phyloP scores from a whole-genome alignment of 169 alveolate species.

The Theileria parva region DNA sequence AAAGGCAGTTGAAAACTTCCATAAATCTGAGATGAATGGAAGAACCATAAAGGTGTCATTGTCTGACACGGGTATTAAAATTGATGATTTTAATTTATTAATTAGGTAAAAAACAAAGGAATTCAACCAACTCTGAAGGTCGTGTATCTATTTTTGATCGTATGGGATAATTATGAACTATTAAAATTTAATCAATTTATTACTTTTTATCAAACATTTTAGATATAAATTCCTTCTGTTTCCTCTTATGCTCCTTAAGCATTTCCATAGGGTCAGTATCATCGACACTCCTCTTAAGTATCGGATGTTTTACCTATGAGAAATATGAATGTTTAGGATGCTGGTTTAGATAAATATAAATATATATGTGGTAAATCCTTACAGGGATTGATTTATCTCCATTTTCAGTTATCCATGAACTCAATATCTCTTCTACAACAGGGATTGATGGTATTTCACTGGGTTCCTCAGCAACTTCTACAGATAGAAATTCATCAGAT shows the following conservation, averaged over 20 bases:
- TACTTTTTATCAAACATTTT: slow-evolving; percentile 30
- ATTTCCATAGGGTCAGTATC: slow-evolving; percentile 43
- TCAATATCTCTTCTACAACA: slow-evolving; percentile 1
- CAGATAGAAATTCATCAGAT: neutral
- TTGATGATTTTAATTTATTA: neutral
- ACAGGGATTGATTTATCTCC: neutral
- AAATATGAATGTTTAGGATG: too few species aligned
- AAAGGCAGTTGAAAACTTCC: slow-evolving; percentile 12
- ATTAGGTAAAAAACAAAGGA: slow-evolving; percentile 1
- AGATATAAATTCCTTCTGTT: slow-evolving; percentile 38
- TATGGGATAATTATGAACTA: slow-evolving; percentile 14
- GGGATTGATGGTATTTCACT: neutral
- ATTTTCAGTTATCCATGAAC: slow-evolving; percentile 5
- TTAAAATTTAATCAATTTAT: slow-evolving; percentile 5
- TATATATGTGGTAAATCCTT: neutral
- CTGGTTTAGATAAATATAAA: too few species aligned
- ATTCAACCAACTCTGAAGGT: neutral
- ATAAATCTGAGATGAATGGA: slow-evolving; percentile 14
- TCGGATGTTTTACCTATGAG: neutral
- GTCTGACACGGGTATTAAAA: neutral
- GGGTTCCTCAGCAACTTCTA: neutral
- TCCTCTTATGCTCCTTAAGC: slow-evolving; percentile 12
- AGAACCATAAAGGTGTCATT: slow-evolving; percentile 11
- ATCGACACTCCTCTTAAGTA: slow-evolving; percentile 13
- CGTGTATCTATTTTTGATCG: slow-evolving; percentile 26